Evolutionary conservation across 306 rosid genomes (phyloP).

Genomic region (Citrullus amarus): DNA sequence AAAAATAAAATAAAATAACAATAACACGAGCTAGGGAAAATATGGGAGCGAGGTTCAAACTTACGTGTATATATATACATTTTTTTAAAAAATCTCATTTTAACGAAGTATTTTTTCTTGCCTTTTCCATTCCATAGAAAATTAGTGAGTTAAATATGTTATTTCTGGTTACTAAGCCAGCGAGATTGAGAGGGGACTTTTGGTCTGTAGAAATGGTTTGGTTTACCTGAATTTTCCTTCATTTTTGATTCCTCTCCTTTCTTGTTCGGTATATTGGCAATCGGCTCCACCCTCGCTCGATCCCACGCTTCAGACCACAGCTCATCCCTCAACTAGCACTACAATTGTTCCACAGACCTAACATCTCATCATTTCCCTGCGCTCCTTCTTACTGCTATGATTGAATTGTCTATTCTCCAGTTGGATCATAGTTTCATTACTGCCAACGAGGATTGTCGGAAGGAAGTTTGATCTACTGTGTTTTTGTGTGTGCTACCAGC

Average conservation of each 20-base stretch:
- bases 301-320: background rate
- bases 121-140: background rate
- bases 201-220: background rate
- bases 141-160: background rate
- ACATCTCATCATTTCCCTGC: background rate
- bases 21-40: too few relatives aligned
- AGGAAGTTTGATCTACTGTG: slow-evolving; percentile 12
- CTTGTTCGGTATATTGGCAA: background rate
- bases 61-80: too few relatives aligned
- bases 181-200: background rate
- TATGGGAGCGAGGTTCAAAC: too few relatives aligned
- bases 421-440: background rate
- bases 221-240: background rate
- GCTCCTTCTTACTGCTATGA: background rate
- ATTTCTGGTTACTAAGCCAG: background rate
- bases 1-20: accelerated
- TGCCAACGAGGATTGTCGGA: background rate
- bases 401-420: background rate
- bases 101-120: too few relatives aligned
- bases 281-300: background rate
- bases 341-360: background rate
- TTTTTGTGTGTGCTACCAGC: slow-evolving; percentile 17
- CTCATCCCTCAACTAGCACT: background rate
- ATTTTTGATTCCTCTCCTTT: background rate
- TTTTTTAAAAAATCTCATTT: too few relatives aligned